Evolutionary conservation across 495 filamentous ascomycete species (phyloP).

Genomic region (Niebla homalea): DNA sequence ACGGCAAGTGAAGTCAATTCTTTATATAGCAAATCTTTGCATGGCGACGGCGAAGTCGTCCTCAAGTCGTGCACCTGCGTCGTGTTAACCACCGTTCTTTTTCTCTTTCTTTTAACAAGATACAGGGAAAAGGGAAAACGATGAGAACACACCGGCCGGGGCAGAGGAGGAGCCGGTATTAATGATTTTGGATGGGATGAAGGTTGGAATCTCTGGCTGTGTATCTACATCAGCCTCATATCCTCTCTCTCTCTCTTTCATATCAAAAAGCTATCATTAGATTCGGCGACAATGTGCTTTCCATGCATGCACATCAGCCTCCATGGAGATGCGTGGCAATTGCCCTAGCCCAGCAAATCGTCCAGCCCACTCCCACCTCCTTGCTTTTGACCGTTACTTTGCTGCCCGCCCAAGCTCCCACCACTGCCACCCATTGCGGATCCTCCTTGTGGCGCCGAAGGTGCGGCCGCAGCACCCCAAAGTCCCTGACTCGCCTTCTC

Average conservation of each 20-base stretch:
- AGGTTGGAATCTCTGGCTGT: conserved; percentile 1
- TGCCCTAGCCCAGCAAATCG: conserved; percentile 48
- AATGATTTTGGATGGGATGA: background rate
- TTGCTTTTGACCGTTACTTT: conserved; percentile 17
- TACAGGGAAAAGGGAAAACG: background rate
- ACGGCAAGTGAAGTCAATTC: too few species aligned
- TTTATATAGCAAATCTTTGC: too few species aligned
- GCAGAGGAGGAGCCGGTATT: background rate
- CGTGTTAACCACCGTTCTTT: background rate
- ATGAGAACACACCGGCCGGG: too few species aligned
- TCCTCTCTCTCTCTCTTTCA: too few species aligned
- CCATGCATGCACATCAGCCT: too few species aligned
- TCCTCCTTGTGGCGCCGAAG: conserved; percentile 21
- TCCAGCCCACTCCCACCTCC: conserved; percentile 43
- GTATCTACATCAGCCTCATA: too few species aligned
- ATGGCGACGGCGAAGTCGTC: too few species aligned
- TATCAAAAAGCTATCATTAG: too few species aligned
- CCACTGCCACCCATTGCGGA: background rate
- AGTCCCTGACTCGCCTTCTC: conserved; percentile 89
- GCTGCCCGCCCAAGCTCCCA: conserved; percentile 10
- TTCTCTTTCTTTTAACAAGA: background rate
- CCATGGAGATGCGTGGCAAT: background rate
- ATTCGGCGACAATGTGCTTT: too few species aligned
- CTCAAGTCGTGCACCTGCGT: too few species aligned
- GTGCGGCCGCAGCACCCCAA: conserved; percentile 59